Evolutionary conservation across 768 basidiomycete species (phyloP), one percentile per base, ranked within the genome.

Genomic region (Leccinellum rugosiceps): DNA sequence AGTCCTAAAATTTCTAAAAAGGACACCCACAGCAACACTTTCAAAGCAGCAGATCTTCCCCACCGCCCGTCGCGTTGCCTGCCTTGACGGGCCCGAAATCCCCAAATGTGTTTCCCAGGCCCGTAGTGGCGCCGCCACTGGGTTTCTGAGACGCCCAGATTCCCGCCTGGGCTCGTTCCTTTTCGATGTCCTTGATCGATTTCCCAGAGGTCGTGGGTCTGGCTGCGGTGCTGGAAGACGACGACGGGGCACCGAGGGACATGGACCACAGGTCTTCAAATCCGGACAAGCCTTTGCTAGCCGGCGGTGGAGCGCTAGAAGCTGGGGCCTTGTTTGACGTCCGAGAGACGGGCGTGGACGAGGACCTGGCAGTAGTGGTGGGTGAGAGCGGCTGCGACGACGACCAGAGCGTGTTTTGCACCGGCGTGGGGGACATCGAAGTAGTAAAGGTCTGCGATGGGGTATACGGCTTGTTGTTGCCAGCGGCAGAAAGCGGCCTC

Each of bases 201-300:
- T 94, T 93, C 38, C 78, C 77, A 41, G 68, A 63, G 2, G 69
- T 68, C 19, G 72, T 68, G 3, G 81, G 68, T 49, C 81, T 80
- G 8, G 35, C 48, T 4, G 58, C 15, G 38, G 77, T 59, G 32
- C 53, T 64, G 14, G 78, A 54, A 10, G 72, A 57, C 13, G 72
- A 57, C 8, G 71, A 58, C 10, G 41, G 41, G 8, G 75, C 63
- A 28, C 87, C 88, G 35, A 95, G 80, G 2, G 88, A 90, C 80
- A 94, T 79, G 21, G 83, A 82, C 90, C 91, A 97, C 62, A 97
- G 71, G 69, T 97, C 94, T 60, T 94, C 94, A 66, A 96, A 97
- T 65, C 85, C 86, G 43, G 56, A 81, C 75, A 56, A 70, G 65
- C 35, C 84, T 64, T 65, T 80, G 68, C 65, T 51, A 7, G 77